Percentiles rank a stretch among this genome's conserved stretches.
phyloP scores from a whole-genome alignment of 2,329 filamentous ascomycete genomes.

The Ustulina deusta region DNA sequence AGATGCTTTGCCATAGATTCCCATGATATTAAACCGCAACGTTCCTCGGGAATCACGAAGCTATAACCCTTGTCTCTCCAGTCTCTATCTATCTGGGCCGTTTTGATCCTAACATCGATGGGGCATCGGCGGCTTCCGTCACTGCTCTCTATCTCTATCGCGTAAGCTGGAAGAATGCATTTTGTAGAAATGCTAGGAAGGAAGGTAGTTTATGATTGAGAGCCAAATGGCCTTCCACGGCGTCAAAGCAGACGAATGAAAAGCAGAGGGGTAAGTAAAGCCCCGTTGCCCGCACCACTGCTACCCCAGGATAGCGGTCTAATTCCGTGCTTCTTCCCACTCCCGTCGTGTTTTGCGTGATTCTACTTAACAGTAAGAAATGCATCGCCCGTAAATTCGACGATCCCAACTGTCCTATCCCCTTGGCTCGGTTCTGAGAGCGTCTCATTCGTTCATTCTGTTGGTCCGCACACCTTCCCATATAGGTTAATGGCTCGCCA shows the following conservation, averaged over 20 bases:
- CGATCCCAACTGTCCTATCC: not conserved
- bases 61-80: not conserved
- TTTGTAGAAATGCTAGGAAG: not conserved
- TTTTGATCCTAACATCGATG: not conserved
- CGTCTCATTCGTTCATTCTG: conserved; percentile 4
- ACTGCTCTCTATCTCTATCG: not conserved
- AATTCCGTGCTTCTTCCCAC: conserved; percentile 8
- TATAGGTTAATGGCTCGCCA: conserved; percentile 6
- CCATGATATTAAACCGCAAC: not conserved
- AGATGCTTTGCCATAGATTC: not conserved
- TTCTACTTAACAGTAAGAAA: not conserved
- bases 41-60: not conserved
- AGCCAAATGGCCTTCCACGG: not conserved
- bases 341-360: not conserved
- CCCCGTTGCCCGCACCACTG: not conserved
- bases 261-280: not conserved
- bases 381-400: conserved; percentile 6
- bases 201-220: conserved; percentile 2
- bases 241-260: not conserved
- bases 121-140: not conserved
- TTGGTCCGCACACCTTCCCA: conserved; percentile 26
- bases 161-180: not conserved
- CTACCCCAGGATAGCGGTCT: conserved; percentile 1
- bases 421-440: not conserved
- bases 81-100: too few species aligned